Evolutionary conservation across 2,329 filamentous ascomycete genomes (phyloP).

Genomic region (Simplicillium aogashimaense): DNA sequence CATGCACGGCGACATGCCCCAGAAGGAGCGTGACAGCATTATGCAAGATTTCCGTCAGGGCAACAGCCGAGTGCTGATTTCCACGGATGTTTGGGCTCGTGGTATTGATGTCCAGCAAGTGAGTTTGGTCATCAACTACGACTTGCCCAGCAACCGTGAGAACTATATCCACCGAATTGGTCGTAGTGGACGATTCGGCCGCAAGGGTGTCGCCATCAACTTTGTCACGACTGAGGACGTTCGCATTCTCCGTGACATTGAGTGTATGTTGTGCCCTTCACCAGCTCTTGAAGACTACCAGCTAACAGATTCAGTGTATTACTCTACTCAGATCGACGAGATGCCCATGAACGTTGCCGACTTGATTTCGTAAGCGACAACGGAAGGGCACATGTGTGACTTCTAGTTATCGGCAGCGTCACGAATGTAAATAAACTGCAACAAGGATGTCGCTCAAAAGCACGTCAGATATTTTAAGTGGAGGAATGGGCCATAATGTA

Average conservation of each 20-base stretch:
- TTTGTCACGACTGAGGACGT: constrained; percentile 98
- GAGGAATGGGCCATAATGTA: background rate
- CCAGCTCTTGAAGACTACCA: constrained; percentile 3
- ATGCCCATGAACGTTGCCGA: constrained; percentile 93
- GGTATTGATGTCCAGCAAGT: constrained; percentile 99
- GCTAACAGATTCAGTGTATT: constrained; percentile 59
- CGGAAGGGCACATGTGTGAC: too few relatives aligned
- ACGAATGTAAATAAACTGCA: background rate
- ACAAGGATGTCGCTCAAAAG: background rate
- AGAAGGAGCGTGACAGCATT: constrained; percentile 95
- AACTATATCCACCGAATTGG: constrained; percentile 99
- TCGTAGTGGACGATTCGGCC: constrained; percentile 86
- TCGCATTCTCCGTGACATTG: constrained; percentile 92
- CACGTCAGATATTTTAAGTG: background rate
- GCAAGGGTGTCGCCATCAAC: constrained; percentile 99
- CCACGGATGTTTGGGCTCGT: constrained; percentile 94
- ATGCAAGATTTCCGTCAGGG: constrained; percentile 99
- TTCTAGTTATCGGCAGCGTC: too few relatives aligned
- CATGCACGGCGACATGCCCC: constrained; percentile 99
- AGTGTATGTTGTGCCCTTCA: constrained; percentile 49
- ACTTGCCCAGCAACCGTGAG: constrained; percentile 94
- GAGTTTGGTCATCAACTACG: constrained; percentile 97
- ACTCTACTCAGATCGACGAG: constrained; percentile 94
- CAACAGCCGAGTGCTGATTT: constrained; percentile 91
- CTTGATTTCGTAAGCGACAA: constrained; percentile 36